Percentiles rank a stretch among this genome's conserved stretches.
phyloP scores from a whole-genome alignment of 768 basidiomycete species.

The Mycena vitilis region DNA sequence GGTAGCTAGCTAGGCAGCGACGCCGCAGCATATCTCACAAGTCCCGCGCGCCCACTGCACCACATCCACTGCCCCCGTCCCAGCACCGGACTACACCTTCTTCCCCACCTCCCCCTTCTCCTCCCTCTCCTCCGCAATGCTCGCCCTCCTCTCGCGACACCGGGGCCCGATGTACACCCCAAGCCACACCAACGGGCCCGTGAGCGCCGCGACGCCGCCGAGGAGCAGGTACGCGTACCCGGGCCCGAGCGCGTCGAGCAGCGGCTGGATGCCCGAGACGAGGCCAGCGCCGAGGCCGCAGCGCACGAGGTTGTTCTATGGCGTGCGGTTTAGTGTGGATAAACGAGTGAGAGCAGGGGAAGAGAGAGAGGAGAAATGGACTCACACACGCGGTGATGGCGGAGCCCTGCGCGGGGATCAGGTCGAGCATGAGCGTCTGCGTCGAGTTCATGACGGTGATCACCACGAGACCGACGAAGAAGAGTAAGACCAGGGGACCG shows the following conservation, averaged over 20 bases:
- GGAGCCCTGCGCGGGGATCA: constrained; percentile 70
- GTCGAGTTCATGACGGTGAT: constrained; percentile 64
- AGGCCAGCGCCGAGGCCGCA: constrained; percentile 69
- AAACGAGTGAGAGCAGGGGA: no score
- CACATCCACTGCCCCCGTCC: no score
- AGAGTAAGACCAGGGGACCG: constrained; percentile 64
- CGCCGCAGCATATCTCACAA: no score
- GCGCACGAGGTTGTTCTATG: constrained; percentile 77
- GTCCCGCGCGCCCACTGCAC: no score
- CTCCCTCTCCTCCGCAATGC: not conserved
- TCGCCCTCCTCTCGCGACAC: constrained; percentile 55
- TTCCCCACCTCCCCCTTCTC: no score
- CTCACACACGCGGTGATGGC: constrained; percentile 80
- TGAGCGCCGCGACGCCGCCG: constrained; percentile 58
- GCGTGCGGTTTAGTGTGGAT: no score
- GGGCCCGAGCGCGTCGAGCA: constrained; percentile 66
- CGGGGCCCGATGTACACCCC: constrained; percentile 65
- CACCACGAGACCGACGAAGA: constrained; percentile 57
- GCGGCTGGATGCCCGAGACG: constrained; percentile 72
- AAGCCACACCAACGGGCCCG: constrained; percentile 63
- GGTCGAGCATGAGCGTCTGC: constrained; percentile 75
- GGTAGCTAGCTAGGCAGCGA: no score
- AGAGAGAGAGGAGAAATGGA: constrained; percentile 23
- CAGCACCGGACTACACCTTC: no score
- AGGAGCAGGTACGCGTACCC: constrained; percentile 80